These are phyloP conservation scores for Ceratocystis variospora DNA, from an alignment of 2,329 filamentous ascomycete species.

Conservation along the genomic window DNA sequence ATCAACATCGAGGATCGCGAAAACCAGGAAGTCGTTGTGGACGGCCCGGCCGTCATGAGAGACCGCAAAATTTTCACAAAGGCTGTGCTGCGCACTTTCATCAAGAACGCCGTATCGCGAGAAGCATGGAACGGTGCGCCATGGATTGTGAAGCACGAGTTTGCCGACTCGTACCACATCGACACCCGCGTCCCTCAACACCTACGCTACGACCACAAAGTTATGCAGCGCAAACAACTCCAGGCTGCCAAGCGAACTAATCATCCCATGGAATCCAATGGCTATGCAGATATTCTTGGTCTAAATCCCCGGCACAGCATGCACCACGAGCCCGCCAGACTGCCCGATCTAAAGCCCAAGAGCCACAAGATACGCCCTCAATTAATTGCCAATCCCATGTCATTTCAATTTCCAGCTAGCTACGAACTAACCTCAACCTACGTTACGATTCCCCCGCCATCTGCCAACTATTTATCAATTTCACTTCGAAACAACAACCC, in stretches of 20 bases:
- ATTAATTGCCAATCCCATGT: constrained; percentile 15
- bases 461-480: constrained; percentile 16
- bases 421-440: constrained; percentile 18
- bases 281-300: constrained; percentile 21
- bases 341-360: constrained; percentile 63
- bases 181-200: constrained; percentile 74
- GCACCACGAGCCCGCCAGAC: constrained; percentile 38
- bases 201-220: constrained; percentile 65
- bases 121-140: constrained; percentile 94
- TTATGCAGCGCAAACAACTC: constrained; percentile 60
- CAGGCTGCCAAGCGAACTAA: constrained; percentile 50
- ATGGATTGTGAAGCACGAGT: constrained; percentile 81
- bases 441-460: constrained; percentile 16
- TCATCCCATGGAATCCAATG: constrained; percentile 33
- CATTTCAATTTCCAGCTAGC: constrained; percentile 10
- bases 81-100: constrained; percentile 79
- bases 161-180: constrained; percentile 74
- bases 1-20: constrained; percentile 57
- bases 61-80: constrained; percentile 92
- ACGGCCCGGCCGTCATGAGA: constrained; percentile 68
- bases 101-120: constrained; percentile 84
- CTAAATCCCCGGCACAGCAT: constrained; percentile 25
- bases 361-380: constrained; percentile 25
- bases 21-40: constrained; percentile 61
- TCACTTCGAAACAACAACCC: constrained; percentile 23